Percentiles rank a stretch among this genome's conserved stretches.
Conservation (phyloP, 73 alveolate genomes). For the Paramecium octaurelia region DNA sequence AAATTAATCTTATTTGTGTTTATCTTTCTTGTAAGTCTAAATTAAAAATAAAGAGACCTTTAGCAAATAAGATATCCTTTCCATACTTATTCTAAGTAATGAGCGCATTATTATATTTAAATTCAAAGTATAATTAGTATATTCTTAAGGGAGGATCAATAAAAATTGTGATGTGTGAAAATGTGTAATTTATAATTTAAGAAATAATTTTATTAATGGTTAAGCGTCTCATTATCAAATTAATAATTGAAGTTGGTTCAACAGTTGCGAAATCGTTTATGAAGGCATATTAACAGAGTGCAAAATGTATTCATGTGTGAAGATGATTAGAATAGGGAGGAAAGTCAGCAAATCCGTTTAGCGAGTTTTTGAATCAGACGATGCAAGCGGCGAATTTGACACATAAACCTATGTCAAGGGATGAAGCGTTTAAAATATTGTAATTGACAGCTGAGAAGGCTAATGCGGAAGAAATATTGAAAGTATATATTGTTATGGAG, state of each 20-base stretch:
- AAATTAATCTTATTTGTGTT: no score
- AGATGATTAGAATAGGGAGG: not conserved
- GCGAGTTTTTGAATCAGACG: not conserved
- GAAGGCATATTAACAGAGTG: not conserved
- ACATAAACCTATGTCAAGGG: conserved; percentile 1
- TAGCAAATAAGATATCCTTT: no score
- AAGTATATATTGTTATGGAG: not conserved
- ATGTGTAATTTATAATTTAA: not conserved
- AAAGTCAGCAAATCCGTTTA: not conserved
- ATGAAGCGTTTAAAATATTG: not conserved
- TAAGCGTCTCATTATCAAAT: not conserved
- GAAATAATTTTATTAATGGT: not conserved
- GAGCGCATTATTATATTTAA: no score
- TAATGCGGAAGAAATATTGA: not conserved
- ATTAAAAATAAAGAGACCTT: no score
- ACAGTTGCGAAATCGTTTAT: not conserved
- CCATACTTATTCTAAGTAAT: no score
- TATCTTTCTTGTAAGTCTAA: no score
- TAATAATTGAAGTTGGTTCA: not conserved
- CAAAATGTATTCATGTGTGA: not conserved
- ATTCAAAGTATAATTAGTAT: no score
- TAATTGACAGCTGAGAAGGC: not conserved
- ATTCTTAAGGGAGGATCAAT: not conserved
- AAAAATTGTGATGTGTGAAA: not conserved
- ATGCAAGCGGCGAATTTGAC: conserved; percentile 20